Percentiles rank a stretch among this genome's conserved stretches.
Conservation (phyloP, 495 filamentous ascomycete genomes). For the Durotheca rogersii region DNA sequence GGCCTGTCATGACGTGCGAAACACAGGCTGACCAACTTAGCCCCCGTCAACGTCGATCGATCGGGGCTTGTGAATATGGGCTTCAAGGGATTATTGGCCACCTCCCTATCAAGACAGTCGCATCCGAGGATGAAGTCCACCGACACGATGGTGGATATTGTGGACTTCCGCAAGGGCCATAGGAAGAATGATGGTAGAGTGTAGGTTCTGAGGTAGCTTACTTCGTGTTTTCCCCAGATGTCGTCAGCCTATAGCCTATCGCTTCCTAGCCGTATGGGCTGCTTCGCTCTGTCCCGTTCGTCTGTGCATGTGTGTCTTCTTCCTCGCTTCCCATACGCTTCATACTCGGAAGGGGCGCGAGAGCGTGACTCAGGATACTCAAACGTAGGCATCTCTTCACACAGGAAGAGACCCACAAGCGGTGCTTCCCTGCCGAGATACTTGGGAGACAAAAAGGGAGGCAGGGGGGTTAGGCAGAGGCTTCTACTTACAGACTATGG, state of each 20-base stretch:
- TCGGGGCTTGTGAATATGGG: background rate
- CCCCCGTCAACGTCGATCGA: slow-evolving; percentile 4
- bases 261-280: background rate
- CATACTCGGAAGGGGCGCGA: background rate
- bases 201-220: background rate
- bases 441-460: background rate
- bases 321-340: background rate
- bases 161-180: slow-evolving; percentile 28
- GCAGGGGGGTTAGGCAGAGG: too few species aligned
- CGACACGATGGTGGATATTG: slow-evolving; percentile 10
- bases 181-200: slow-evolving; percentile 16
- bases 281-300: background rate
- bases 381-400: background rate
- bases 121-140: slow-evolving; percentile 11
- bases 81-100: background rate
- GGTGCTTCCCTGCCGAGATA: too few species aligned
- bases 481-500: slow-evolving; percentile 27
- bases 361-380: background rate
- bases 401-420: background rate
- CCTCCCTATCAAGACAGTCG: background rate
- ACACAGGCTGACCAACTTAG: slow-evolving; percentile 1
- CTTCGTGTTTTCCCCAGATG: background rate
- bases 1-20: slow-evolving; percentile 4
- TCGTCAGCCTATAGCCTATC: background rate
- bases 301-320: background rate